Conservation (phyloP, 306 rosid species). For the Cucumis cinereus region DNA sequence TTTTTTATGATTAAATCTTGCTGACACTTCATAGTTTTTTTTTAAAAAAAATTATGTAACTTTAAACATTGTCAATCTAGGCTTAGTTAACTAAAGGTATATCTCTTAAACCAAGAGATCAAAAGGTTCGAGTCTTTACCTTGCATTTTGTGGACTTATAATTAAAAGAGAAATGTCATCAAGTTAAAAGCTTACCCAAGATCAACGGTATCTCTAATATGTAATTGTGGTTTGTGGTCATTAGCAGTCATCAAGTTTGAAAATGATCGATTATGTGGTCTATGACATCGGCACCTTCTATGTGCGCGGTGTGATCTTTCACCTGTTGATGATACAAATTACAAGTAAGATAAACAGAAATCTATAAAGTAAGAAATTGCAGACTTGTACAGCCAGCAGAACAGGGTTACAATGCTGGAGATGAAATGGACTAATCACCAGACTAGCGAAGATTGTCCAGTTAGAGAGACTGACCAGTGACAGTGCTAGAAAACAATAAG, state of each 20-base stretch:
- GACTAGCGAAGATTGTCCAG: background rate
- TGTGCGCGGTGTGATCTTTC: conserved; percentile 51
- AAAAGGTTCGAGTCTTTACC: background rate
- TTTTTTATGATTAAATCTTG: background rate
- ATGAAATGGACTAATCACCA: background rate
- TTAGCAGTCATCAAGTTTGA: conserved; percentile 23
- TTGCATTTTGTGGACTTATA: background rate
- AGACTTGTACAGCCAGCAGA: background rate
- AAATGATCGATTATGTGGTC: conserved; percentile 84
- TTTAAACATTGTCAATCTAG: too few relatives aligned
- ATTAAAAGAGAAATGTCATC: background rate
- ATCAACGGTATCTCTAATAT: background rate
- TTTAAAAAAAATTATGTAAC: background rate
- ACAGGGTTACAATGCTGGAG: background rate
- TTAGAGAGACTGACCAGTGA: background rate
- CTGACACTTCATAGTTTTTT: background rate
- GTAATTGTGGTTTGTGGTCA: background rate
- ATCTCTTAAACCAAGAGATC: background rate
- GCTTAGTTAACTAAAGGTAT: too few relatives aligned
- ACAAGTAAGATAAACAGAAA: background rate
- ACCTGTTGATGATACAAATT: conserved; percentile 32
- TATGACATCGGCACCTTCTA: conserved; percentile 92
- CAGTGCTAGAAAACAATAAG: background rate
- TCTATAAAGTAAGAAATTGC: background rate
- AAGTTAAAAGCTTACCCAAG: conserved; percentile 8